A percentile compares a stretch with the other conserved stretches of the same genome.
phyloP scores from a whole-genome alignment of 2,329 filamentous ascomycete species.

The Aspergillus sp. region DNA sequence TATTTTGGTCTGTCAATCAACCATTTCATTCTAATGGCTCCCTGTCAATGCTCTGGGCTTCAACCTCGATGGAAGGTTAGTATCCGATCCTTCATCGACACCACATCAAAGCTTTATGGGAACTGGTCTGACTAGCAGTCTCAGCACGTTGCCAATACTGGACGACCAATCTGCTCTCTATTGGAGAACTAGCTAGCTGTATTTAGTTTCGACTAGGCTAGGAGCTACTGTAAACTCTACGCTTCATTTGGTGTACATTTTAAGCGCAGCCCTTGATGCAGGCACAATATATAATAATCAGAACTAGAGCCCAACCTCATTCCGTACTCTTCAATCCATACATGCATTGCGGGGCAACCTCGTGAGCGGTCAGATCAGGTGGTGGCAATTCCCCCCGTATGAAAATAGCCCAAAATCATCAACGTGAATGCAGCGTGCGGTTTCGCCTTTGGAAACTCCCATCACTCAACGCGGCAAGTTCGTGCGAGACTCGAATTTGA shows the following conservation, averaged over 20 bases:
- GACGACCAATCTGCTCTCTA: background rate
- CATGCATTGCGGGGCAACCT: no score
- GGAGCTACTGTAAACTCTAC: conserved; percentile 6
- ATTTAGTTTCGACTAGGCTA: conserved; percentile 8
- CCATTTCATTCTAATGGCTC: background rate
- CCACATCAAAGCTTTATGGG: background rate
- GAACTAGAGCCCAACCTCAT: no score
- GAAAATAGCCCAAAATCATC: no score
- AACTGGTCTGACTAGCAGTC: conserved; percentile 6
- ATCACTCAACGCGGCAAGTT: no score
- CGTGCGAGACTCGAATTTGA: no score
- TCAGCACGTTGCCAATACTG: background rate
- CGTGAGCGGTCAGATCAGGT: no score
- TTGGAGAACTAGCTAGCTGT: conserved; percentile 3
- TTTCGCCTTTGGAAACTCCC: no score
- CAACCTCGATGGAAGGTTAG: background rate
- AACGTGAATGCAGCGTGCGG: no score
- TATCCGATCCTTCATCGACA: background rate
- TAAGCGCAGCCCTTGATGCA: background rate
- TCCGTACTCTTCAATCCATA: no score
- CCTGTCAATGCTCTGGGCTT: background rate
- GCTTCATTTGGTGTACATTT: background rate
- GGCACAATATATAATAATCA: background rate
- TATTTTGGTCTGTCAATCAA: conserved; percentile 14
- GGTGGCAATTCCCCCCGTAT: no score